Conservation (phyloP, 2,329 filamentous ascomycete species). For the Calonectria honghensis region DNA sequence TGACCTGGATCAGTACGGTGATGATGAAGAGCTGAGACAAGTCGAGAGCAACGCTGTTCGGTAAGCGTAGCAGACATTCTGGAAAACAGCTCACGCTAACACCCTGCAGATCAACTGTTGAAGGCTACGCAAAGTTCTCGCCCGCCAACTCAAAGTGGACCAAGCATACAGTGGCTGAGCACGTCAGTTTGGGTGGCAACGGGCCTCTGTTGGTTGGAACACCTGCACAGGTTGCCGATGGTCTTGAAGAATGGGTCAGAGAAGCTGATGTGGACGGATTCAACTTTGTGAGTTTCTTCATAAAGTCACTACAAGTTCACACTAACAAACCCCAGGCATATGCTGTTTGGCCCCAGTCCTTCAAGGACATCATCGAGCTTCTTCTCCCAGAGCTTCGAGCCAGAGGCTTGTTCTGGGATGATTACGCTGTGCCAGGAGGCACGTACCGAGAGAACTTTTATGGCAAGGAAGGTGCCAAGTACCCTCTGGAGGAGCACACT, state of each 20-base stretch:
- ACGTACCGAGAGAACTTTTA: conserved; percentile 79
- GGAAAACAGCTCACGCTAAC: conserved; percentile 9
- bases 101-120: conserved; percentile 68
- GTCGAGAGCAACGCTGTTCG: conserved; percentile 78
- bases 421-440: conserved; percentile 72
- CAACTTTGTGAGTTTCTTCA: conserved; percentile 75
- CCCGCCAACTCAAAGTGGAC: conserved; percentile 81
- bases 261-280: conserved; percentile 85
- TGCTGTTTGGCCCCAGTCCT: conserved; percentile 79
- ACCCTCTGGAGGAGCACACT: conserved; percentile 71
- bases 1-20: conserved; percentile 73
- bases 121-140: conserved; percentile 73
- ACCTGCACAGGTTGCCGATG: conserved; percentile 78
- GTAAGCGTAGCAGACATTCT: conserved; percentile 45
- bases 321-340: conserved; percentile 68
- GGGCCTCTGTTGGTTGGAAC: conserved; percentile 80
- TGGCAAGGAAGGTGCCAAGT: conserved; percentile 67
- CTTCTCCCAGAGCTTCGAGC: conserved; percentile 78
- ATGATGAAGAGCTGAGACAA: conserved; percentile 78
- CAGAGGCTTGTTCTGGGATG: conserved; percentile 75
- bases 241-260: conserved; percentile 79
- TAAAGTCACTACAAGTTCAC: rapidly evolving
- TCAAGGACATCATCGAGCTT: conserved; percentile 80
- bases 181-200: conserved; percentile 80
- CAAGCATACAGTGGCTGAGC: conserved; percentile 80